Base-by-base conservation (phyloP, 768 basidiomycete genomes). In the Calocybe indica region DNA sequence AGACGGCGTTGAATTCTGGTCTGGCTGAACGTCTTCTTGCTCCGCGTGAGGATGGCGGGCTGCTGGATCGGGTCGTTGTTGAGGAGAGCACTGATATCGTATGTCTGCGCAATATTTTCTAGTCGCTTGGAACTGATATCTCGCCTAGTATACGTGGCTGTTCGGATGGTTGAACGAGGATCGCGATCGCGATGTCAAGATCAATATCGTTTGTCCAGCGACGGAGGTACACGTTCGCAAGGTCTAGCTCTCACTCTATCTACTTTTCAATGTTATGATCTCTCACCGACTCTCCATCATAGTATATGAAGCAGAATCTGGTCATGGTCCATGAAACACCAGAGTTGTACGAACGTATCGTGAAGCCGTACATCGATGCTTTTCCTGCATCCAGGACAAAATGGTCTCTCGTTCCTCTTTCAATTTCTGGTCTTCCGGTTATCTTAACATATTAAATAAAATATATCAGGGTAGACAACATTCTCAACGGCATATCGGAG, bases 141-240 rank as follows among this genome's bases (percentile, higher is more conserved):
- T n/a, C 3, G 29, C 29, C 10, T n/a, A 92, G 90, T 94, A 94
- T 63, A 73, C 80, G n/a, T 92, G 88, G 82, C 62, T 82, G 33
- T 78, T 85, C 46, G 90, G 74, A 1, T 90, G 85, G 82, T 59
- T 87, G 28, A 60, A 64, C 34, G 57, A 64, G 30, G 52, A 61
- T 6, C 60, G 70, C 40, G 66, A 70, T 46, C 52, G 68, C 1
- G 92, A 95, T 54, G 70, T 91, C 48, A 88, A 88, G 65, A 75
- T 97, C 54, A 86, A 81, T 51, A 68, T 92, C n/a, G 84, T 96
- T 44, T 87, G 76, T 52, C 95, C 95, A 11, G 90, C 90, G 1
- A 96, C 91, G 0, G 87, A 91, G 5, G 78, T 82, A 3, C 92
- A 96, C 58, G 82, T 97, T 49, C 75, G 74, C 49, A 95, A 95